phyloP scores from a whole-genome alignment of 495 filamentous ascomycete species.

The Achaetomiella virescens region DNA sequence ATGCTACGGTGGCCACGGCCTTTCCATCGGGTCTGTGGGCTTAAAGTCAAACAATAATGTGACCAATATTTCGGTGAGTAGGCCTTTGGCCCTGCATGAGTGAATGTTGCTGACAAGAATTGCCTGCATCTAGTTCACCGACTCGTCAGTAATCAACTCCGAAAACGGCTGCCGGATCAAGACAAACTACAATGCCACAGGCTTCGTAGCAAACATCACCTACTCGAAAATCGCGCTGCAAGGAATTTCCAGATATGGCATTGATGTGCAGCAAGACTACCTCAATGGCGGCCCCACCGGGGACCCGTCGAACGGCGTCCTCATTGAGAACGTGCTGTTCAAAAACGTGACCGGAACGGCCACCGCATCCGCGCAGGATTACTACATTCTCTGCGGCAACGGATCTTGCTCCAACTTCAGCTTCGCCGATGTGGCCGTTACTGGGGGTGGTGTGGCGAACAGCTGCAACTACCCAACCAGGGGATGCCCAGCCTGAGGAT shows the following conservation, averaged over 20 bases:
- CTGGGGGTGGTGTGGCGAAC: too few species aligned
- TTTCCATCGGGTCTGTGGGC: constrained; percentile 65
- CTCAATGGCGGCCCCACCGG: constrained; percentile 45
- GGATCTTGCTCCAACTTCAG: too few species aligned
- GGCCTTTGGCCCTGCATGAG: too few species aligned
- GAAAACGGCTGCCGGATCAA: constrained; percentile 48
- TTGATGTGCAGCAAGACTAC: constrained; percentile 66
- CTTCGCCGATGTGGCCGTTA: too few species aligned
- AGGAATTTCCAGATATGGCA: constrained; percentile 54
- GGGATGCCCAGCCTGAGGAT: too few species aligned
- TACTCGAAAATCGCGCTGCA: constrained; percentile 55
- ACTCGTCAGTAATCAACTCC: not conserved
- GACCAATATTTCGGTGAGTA: constrained; percentile 35
- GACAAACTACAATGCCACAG: constrained; percentile 52
- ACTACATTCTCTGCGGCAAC: too few species aligned
- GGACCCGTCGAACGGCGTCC: constrained; percentile 54
- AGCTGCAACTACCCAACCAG: too few species aligned
- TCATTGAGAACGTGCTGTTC: constrained; percentile 55
- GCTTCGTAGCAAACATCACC: constrained; percentile 47
- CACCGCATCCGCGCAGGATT: too few species aligned
- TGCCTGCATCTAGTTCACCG: too few species aligned
- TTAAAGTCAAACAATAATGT: constrained; percentile 57
- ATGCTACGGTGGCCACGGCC: constrained; percentile 58
- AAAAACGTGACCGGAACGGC: constrained; percentile 45
- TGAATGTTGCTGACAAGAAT: too few species aligned